Conservation (phyloP, 2,329 filamentous ascomycete species). For the Diaporthe destruens region DNA sequence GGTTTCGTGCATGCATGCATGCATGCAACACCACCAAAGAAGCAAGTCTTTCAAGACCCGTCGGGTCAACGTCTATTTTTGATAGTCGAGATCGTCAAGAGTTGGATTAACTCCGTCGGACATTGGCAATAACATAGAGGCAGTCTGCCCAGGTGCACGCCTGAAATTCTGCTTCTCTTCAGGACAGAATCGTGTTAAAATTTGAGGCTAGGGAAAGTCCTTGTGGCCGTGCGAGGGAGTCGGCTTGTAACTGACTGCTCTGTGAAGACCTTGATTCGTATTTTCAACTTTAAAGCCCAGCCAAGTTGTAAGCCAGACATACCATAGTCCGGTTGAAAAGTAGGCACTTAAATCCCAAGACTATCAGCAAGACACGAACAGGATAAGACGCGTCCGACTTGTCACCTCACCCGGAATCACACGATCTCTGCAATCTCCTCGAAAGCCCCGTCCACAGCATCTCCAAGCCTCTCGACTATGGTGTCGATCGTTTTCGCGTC, state of each 20-base stretch:
- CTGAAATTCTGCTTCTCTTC: neutral
- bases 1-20: neutral
- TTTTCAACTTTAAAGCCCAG: neutral
- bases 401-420: neutral
- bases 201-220: neutral
- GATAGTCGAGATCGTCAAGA: neutral
- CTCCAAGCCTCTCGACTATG: slow-evolving; percentile 62
- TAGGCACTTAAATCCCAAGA: too few species aligned
- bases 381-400: neutral
- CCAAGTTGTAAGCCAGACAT: neutral
- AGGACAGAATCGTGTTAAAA: neutral
- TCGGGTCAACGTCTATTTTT: neutral
- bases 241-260: neutral
- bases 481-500: slow-evolving; percentile 64
- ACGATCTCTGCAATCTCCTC: neutral
- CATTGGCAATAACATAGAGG: neutral
- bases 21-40: neutral
- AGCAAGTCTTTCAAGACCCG: neutral
- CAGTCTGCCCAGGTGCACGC: too few species aligned
- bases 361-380: neutral
- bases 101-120: neutral
- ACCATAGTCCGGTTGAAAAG: neutral
- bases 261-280: too few species aligned
- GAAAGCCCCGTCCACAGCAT: slow-evolving; percentile 59
- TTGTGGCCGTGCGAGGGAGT: neutral